Evolutionary conservation across 768 basidiomycete genomes (phyloP).

Genomic region (Cystofilobasidium macerans): DNA sequence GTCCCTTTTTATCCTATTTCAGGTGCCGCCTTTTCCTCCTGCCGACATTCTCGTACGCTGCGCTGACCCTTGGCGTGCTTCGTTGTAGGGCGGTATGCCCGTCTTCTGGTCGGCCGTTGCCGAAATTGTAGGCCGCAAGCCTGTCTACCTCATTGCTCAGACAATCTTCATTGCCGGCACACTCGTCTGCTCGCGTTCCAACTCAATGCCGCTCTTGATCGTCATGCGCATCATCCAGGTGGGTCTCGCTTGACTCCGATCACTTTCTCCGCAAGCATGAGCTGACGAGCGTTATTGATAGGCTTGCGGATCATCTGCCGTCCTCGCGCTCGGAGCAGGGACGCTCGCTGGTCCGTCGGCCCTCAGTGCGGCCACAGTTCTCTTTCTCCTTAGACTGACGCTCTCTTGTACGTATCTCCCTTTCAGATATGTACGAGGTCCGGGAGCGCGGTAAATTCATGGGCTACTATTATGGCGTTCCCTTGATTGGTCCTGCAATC

Average conservation of each 20-base stretch:
- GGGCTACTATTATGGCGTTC: constrained; percentile 65
- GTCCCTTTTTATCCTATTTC: constrained; percentile 36
- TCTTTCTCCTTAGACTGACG: not conserved
- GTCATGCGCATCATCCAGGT: constrained; percentile 42
- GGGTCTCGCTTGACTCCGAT: too few species aligned
- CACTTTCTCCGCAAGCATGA: too few species aligned
- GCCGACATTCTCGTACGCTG: not conserved
- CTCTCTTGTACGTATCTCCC: not conserved
- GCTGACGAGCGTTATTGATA: too few species aligned
- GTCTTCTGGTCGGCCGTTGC: constrained; percentile 35
- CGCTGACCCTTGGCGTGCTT: not conserved
- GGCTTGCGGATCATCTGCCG: constrained; percentile 55
- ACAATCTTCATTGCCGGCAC: constrained; percentile 36
- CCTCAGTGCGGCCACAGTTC: constrained; percentile 10
- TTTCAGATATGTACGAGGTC: constrained; percentile 58
- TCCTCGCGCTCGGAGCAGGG: constrained; percentile 61
- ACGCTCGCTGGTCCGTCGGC: constrained; percentile 50
- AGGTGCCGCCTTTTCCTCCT: constrained; percentile 28
- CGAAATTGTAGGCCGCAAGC: constrained; percentile 26
- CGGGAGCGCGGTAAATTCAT: constrained; percentile 63
- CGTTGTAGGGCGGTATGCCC: constrained; percentile 26
- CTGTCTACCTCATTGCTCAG: constrained; percentile 35
- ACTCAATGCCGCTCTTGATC: constrained; percentile 36
- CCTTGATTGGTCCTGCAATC: constrained; percentile 51
- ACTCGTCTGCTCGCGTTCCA: constrained; percentile 33